A percentile compares a stretch with the other conserved stretches of the same genome.
Conservation (phyloP, 345 rosid genomes). For the Aquilaria yunnanensis region DNA sequence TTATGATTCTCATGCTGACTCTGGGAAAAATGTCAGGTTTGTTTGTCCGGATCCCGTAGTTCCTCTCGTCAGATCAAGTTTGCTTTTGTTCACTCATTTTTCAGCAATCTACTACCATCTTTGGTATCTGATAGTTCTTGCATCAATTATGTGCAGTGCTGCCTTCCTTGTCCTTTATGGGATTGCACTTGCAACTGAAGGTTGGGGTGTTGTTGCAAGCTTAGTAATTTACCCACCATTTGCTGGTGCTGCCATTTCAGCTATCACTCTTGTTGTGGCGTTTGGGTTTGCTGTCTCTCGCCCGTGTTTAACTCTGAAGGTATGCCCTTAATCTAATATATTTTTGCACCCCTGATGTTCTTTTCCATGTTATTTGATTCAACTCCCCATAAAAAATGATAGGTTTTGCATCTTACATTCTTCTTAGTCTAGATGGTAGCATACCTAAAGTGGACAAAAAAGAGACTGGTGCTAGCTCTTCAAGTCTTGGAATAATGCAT, state of each 20-base stretch:
- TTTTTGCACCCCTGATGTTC: slow-evolving; percentile 6
- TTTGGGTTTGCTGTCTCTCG: slow-evolving; percentile 99
- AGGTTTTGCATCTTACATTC: neutral
- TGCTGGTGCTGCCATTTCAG: slow-evolving; percentile 99
- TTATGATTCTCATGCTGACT: slow-evolving; percentile 98
- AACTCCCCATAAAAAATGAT: neutral
- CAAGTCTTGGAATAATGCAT: too few species aligned
- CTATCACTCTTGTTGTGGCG: slow-evolving; percentile 93
- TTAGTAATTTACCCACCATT: slow-evolving; percentile 94
- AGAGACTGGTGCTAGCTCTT: too few species aligned
- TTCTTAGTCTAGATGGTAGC: neutral
- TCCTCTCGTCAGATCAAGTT: slow-evolving; percentile 7
- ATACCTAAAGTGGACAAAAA: too few species aligned
- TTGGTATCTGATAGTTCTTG: slow-evolving; percentile 12
- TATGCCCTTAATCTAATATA: slow-evolving; percentile 22
- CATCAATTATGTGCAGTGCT: slow-evolving; percentile 43
- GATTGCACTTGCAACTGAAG: slow-evolving; percentile 96
- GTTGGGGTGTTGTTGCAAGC: slow-evolving; percentile 99
- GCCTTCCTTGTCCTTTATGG: slow-evolving; percentile 98
- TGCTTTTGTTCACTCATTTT: slow-evolving; percentile 11
- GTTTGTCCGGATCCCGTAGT: slow-evolving; percentile 35
- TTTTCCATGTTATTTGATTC: too few species aligned
- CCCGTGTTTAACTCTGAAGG: slow-evolving; percentile 96
- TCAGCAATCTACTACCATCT: slow-evolving; percentile 10
- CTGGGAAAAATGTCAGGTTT: slow-evolving; percentile 97